Evolutionary conservation across 192 early-diverging fungal species (phyloP), one percentile per base, ranked within the genome.

Genomic region (Rhizophagus sp.): DNA sequence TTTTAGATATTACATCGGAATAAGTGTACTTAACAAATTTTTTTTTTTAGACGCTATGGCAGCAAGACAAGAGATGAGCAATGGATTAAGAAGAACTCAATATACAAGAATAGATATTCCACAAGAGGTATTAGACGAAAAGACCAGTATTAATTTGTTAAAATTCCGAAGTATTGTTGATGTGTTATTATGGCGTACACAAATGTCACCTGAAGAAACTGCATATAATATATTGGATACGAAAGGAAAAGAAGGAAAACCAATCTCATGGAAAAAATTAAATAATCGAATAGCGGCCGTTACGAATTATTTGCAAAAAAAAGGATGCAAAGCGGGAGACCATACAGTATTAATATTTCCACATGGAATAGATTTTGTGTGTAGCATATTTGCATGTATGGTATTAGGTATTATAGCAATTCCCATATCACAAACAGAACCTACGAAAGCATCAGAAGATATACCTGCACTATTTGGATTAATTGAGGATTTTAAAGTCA

Each of bases 331-430:
- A 34, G 76, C 90, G 0, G 88, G 88, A 9, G 88, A 89, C 41
- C 87, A 89, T 50, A 89, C 91, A 9, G 79, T 96, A 7, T 80
- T 96, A 30, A 81, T 93, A 3, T 89, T 92, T 50, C 83, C 93
- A 13, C 91, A 88, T 65, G 88, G 93, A n/a, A 75, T 92, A 22
- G 94, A 95, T 73, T 91, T 91, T 82, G 84, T 93, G 4, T 82
- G 87, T 12, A 88, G 91, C 1, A 75, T 96, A 11, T 92, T 94
- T 83, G 94, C 95, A 30, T 96, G 95, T 82, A 85, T 96, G 79
- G 87, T 92, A n/a, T 85, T 94, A 3, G 95, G 95, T 39, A 86
- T 93, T 0, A 82, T 94, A 3, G 86, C 91, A 12, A 92, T 96
- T 33, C 91, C 94, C 3, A 76, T 95, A 7, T 81, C 90, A n/a